Percentiles rank a stretch among this genome's conserved stretches.
These are phyloP conservation scores for Boletus eberwhitei DNA, from an alignment of 768 basidiomycete genomes.

Conservation along the genomic window DNA sequence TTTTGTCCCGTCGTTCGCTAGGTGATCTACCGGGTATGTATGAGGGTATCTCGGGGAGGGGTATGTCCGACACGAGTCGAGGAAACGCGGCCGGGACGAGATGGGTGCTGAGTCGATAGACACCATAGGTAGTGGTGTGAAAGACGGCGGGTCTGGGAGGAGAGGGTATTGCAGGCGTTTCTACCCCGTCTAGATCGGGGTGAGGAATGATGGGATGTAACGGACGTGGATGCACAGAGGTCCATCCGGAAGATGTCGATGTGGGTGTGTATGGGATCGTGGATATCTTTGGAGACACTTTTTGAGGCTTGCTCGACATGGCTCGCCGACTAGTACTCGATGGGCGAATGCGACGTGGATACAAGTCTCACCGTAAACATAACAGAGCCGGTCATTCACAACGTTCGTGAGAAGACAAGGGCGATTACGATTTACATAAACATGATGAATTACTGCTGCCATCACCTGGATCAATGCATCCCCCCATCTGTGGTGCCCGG, in stretches of 20 bases:
- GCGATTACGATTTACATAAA: too few relatives aligned
- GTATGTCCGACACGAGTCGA: conserved; percentile 20
- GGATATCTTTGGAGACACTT: conserved; percentile 1
- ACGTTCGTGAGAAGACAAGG: neutral
- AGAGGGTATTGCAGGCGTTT: conserved; percentile 19
- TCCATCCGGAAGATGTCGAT: conserved; percentile 11
- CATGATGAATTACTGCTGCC: too few relatives aligned
- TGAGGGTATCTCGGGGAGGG: conserved; percentile 20
- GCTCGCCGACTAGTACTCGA: neutral
- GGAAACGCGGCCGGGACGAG: conserved; percentile 31
- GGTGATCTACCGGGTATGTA: neutral
- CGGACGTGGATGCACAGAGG: conserved; percentile 21
- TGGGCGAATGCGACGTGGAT: neutral
- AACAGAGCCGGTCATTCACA: neutral
- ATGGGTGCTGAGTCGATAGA: conserved; percentile 28
- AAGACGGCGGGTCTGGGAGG: conserved; percentile 19
- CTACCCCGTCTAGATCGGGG: conserved; percentile 3
- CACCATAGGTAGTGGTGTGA: conserved; percentile 13
- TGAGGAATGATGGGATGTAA: conserved; percentile 12
- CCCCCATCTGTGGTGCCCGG: neutral
- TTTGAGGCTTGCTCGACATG: neutral
- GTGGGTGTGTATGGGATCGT: conserved; percentile 21
- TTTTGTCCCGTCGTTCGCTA: too few relatives aligned
- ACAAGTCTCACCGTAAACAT: neutral
- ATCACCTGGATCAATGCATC: neutral